Percentiles rank a stretch among this genome's conserved stretches.
Conservation (phyloP, 352 stramenopile species). For the Globisporangium yorkense region DNA sequence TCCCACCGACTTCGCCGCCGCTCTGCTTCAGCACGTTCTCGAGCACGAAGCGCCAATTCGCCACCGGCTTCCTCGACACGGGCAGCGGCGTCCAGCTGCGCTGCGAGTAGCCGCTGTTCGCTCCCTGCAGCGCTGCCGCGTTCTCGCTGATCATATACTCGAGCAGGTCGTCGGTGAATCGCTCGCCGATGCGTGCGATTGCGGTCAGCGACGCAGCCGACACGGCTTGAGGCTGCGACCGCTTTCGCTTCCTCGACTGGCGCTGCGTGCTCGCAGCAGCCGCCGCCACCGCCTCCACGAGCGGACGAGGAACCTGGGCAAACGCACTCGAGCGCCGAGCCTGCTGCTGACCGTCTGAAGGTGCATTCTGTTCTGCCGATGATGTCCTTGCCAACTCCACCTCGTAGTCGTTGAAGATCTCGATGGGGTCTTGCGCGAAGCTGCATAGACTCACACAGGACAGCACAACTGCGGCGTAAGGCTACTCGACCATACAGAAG, state of each 20-base stretch:
- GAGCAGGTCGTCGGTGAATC: slow-evolving; percentile 38
- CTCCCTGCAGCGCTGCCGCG: slow-evolving; percentile 36
- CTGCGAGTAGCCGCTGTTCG: slow-evolving; percentile 26
- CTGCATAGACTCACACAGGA: slow-evolving; percentile 10
- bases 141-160: slow-evolving; percentile 42
- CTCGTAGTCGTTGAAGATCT: slow-evolving; percentile 52
- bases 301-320: slow-evolving; percentile 29
- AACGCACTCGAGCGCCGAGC: slow-evolving; percentile 21
- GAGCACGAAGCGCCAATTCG: slow-evolving; percentile 69
- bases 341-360: neutral
- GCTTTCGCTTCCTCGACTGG: slow-evolving; percentile 35
- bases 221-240: slow-evolving; percentile 6
- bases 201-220: slow-evolving; percentile 20
- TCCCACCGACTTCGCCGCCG: neutral
- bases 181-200: slow-evolving; percentile 22
- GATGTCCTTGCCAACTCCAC: slow-evolving; percentile 7
- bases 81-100: slow-evolving; percentile 54
- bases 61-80: slow-evolving; percentile 44
- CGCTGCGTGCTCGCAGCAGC: slow-evolving; percentile 10
- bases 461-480: neutral
- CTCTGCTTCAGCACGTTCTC: slow-evolving; percentile 32
- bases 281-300: slow-evolving; percentile 29
- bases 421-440: slow-evolving; percentile 37
- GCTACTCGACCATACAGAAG: neutral
- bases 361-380: neutral